Base-by-base conservation (phyloP, 345 rosid species). In the Lepidium africanum region DNA sequence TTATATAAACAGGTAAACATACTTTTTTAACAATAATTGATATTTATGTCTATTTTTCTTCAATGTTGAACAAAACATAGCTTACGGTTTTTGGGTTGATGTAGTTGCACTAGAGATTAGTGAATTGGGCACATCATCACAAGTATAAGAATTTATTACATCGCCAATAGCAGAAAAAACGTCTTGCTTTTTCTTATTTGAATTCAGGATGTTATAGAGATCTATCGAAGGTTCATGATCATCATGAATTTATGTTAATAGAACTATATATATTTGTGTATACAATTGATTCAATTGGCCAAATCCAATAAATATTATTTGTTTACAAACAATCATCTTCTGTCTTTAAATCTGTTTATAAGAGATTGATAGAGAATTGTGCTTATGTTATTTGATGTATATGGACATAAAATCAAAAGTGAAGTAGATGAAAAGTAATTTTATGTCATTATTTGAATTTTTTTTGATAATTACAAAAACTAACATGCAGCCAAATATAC, bases 1-100 rank as follows among this genome's bases (percentile, higher is more conserved):
- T 76, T 61, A 13, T 93, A 87, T 77, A 86, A 90, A 85, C 90
- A 93, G 81, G 98, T 87, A 76, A 6, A 0, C n/a, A n/a, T n/a
- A n/a, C n/a, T n/a, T n/a, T n/a, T n/a, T n/a, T n/a, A n/a, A n/a
- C n/a, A n/a, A n/a, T n/a, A n/a, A n/a, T 36, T 11, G 7, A 13
- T 47, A n/a, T 75, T 0, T 69, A 5, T 42, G 17, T 55, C 11
- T 35, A 27, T 37, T 3, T 47, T 46, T 63, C 14, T 11, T 10
- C 21, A 42, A 7, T 32, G 11, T 49, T 12, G 35, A 45, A 8
- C 23, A 21, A 50, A 21, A 14, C 1, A 41, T 8, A 3, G 9
- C 52, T 51, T 32, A 21, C 45, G 52, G 54, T 12, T 51, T 52
- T 40, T n/a, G 33, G 35, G 13, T 63, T 48, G 32, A 23, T 82